Base-by-base conservation (phyloP, 306 rosid species). In the Dryas alaskensis region DNA sequence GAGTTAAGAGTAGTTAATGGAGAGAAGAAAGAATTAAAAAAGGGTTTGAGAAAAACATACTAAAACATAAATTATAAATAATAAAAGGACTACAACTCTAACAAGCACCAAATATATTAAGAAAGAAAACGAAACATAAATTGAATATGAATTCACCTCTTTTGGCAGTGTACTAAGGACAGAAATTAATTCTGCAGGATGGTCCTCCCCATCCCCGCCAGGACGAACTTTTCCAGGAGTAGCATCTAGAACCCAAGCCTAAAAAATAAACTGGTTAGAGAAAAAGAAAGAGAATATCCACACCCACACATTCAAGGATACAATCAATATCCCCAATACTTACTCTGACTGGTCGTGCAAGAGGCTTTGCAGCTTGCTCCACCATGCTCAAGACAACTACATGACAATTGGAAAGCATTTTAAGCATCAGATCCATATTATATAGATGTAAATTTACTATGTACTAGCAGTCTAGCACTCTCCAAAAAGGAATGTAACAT, bases 331-430 rank as follows among this genome's bases (percentile, higher is more conserved):
- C 47, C 8, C 70, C 8, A 51, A 3, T 37, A 50, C 42, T 82
- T 88, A 91, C 97, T 78, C 69, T 88, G 74, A 94, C 98, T 70
- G 98, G 98, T 60, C 95, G 92, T 40, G 96, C 95, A 78, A 94
- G 95, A 80, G 98, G 97, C 74, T 94, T 94, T 72, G 97, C 96
- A 77, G 98, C 97, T 86, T 94, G 97, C 80, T 94, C 96, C 74
- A 85, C 97, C 97, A 91, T 94, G 87, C 98, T 89, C 74, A 94
- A 79, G 82, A 65, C 96, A 88, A 91, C 98, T 94, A 80, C 60
- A 78, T 14, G 55, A 64, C 78, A 82, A 68, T 77, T 65, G 19
- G 42, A 64, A 59, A 76, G 82, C 48, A 65, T 55, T 58, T 22
- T 55, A 76, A 67, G 64, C 63, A 82, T 57, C 78, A 83, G 49